These are phyloP conservation scores for Eucalyptus polyanthemos DNA, from an alignment of 345 rosid species.

Conservation along the genomic window DNA sequence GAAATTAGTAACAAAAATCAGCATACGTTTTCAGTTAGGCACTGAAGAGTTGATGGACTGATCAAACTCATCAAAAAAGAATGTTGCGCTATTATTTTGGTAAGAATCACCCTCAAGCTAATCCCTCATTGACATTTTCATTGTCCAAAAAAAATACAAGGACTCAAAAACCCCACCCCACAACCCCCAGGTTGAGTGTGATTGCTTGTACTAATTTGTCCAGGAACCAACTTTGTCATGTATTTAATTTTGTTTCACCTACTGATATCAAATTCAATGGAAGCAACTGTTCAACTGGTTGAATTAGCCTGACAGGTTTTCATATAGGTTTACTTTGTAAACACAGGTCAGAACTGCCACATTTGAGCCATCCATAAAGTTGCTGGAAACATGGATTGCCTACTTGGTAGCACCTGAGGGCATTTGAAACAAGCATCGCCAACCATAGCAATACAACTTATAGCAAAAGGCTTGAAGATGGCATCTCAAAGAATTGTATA, in stretches of 20 bases:
- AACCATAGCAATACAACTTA: background rate
- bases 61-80: background rate
- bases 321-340: background rate
- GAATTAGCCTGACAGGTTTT: background rate
- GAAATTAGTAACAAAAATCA: conserved; percentile 1
- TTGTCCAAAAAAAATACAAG: background rate
- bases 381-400: background rate
- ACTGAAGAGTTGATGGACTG: background rate
- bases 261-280: background rate
- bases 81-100: background rate
- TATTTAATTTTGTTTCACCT: background rate
- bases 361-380: background rate
- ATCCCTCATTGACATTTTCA: background rate
- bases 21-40: background rate
- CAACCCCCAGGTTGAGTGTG: background rate
- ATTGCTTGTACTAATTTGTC: background rate
- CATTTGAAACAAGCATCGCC: background rate
- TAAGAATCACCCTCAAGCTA: background rate
- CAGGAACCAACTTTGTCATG: background rate
- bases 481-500: background rate
- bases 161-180: background rate
- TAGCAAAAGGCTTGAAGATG: background rate
- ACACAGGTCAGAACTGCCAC: background rate
- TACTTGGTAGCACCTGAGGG: background rate
- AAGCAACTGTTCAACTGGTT: background rate